These are phyloP conservation scores for Hericium rajendrae DNA, from an alignment of 768 basidiomycete species.

Conservation along the genomic window DNA sequence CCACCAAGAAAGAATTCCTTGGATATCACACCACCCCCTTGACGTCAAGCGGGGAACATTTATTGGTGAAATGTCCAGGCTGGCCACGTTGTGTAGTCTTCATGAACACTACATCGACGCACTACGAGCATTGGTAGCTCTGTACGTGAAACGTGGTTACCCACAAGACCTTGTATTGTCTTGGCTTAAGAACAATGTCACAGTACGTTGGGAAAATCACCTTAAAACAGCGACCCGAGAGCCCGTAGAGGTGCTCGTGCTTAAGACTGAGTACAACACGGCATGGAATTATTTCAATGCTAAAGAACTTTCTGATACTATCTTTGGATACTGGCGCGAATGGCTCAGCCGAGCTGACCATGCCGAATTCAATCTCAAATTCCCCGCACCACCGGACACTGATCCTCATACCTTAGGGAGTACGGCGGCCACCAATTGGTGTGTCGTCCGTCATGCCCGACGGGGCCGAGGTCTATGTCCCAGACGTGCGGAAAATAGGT, in stretches of 20 bases:
- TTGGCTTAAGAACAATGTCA: too few species aligned
- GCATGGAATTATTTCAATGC: too few species aligned
- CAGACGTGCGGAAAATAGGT: conserved; percentile 3
- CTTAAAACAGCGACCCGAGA: too few species aligned
- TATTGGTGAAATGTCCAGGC: neutral
- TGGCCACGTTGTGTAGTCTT: neutral
- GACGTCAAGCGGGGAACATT: conserved; percentile 12
- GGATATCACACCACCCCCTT: conserved; percentile 6
- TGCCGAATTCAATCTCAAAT: neutral
- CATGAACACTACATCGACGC: neutral
- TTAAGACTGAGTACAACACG: too few species aligned
- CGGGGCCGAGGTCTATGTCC: neutral
- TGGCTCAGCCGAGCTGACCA: conserved; percentile 2
- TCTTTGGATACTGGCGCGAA: conserved; percentile 20
- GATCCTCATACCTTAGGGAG: neutral
- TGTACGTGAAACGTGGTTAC: neutral
- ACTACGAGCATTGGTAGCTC: neutral
- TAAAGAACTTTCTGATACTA: conserved; percentile 15
- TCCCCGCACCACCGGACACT: neutral
- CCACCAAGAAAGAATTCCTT: conserved; percentile 15
- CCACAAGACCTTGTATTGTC: neutral
- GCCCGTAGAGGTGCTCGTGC: too few species aligned
- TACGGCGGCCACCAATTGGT: neutral
- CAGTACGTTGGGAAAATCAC: too few species aligned
- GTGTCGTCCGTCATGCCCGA: neutral